Base-by-base conservation (phyloP, 179 eudicot species). In the Actinidia arguta region DNA sequence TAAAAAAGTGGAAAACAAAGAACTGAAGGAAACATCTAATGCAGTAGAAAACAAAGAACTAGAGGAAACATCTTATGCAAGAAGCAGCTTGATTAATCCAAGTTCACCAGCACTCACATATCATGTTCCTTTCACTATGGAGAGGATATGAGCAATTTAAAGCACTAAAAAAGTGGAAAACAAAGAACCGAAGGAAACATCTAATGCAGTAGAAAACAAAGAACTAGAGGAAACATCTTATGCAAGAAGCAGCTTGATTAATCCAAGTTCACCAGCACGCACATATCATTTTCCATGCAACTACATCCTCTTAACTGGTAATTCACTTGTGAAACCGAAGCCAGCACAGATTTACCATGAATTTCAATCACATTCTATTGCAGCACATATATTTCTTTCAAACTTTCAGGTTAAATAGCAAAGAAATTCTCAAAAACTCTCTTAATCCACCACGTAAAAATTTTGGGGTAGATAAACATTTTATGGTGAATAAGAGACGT, bases 401-500 rank as follows among this genome's bases (percentile, higher is more conserved):
- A 78, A 47, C 14, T 24, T 20, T 14, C 44, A 9, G 27, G 24
- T 8, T 47, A 10, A 1, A 59, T 25, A 61, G 25, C 75, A 82
- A 56, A 51, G 18, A 14, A 68, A 11, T 24, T 72, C 7, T 27
- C 56, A 36, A 78, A 12, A 70, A 44, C 11, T 27, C 55, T 56
- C 48, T 20, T 5, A 58, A 36, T 59, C 59, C 71, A 76, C 50
- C 54, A 11, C 46, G 56, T 3, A 81, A 64, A 17, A 69, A 55
- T 39, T 64, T 12, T 10, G 48, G 16, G 55, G 63, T 20, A 42
- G 46, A 69, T 56, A 74, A 74, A 76, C 67, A 80, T 25, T 68
- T 36, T 66, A 66, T 66, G 59, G 78, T 20, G 25, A 74, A 75
- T 46, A 76, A 83, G 87, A 72, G 24, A 89, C 87, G 90, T 64